Percentiles rank a stretch among this genome's conserved stretches.
These are phyloP conservation scores for Diaporthe humulicola DNA, from an alignment of 2,329 filamentous ascomycete species.

Conservation along the genomic window DNA sequence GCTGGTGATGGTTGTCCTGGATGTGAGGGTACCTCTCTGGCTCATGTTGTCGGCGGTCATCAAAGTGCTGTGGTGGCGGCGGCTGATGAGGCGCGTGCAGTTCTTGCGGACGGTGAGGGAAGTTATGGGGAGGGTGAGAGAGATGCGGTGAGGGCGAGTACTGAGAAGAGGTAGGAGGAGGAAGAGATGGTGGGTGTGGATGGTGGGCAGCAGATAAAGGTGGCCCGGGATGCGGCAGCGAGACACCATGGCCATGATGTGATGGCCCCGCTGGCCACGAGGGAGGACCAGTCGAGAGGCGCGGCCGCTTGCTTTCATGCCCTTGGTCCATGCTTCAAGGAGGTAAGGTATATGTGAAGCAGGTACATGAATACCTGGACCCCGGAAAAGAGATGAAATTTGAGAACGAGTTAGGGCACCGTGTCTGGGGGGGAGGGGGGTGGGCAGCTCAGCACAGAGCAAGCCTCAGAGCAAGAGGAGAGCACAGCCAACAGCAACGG, in stretches of 20 bases:
- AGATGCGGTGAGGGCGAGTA: slow-evolving; percentile 39
- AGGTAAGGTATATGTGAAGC: slow-evolving; percentile 55
- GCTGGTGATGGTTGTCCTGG: slow-evolving; percentile 63
- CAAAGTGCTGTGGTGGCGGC: slow-evolving; percentile 43
- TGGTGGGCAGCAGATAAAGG: slow-evolving; percentile 50
- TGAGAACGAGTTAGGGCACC: slow-evolving; percentile 40
- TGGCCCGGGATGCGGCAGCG: slow-evolving; percentile 60
- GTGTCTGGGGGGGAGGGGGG: slow-evolving; percentile 30
- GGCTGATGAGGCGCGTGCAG: slow-evolving; percentile 49
- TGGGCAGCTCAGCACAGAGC: slow-evolving; percentile 35
- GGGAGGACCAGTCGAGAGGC: slow-evolving; percentile 60
- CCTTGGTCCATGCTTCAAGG: slow-evolving; percentile 69
- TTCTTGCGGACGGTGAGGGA: slow-evolving; percentile 54
- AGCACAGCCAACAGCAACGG: slow-evolving; percentile 38
- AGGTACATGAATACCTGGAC: slow-evolving; percentile 50
- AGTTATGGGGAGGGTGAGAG: slow-evolving; percentile 50
- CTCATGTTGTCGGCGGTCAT: slow-evolving; percentile 53
- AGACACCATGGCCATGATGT: slow-evolving; percentile 60
- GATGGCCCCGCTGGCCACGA: slow-evolving; percentile 62
- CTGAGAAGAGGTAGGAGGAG: slow-evolving; percentile 55
- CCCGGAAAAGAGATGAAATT: slow-evolving; percentile 40
- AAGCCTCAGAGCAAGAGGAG: slow-evolving; percentile 40
- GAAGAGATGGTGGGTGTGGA: slow-evolving; percentile 51
- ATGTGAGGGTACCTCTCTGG: slow-evolving; percentile 67
- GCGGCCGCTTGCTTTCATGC: slow-evolving; percentile 71